Base-by-base conservation (phyloP, 2,329 filamentous ascomycete genomes). In the Curvularia hawaiiensis region DNA sequence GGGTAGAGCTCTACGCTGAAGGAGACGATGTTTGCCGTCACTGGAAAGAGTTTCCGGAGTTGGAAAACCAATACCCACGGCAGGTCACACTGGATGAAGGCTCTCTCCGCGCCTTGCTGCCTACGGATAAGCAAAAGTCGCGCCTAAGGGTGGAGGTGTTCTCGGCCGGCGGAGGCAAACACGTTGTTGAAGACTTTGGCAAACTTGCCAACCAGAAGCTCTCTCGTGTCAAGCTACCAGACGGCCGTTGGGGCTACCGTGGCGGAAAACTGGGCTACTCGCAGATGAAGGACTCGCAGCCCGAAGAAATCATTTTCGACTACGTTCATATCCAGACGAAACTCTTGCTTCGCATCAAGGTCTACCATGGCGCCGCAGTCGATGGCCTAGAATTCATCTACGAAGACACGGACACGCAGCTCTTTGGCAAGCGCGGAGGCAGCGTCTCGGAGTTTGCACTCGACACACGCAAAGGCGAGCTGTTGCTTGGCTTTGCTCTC, bases 351-450 rank as follows among this genome's bases (percentile, higher is more conserved):
- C 85, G 85, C 5, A 84, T 97, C 55, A 84, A 87, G 58, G 82
- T 96, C 14, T 96, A 92, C 70, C 88, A 92, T 67, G 92, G 90
- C 2, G 80, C 82, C 57, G 89, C 89, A 4, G 72, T 98, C 12
- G 90, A 96, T 73, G 95, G 95, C 0, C 77, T 99, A 20, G 94
- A 98, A 74, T 98, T 99, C 76, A 83, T 90, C 58, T 98, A 97
- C 71, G 94, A 98, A 69, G 92, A 98, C 74, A 84, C 85, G 16
- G 89, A 90, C 1, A 89, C 83, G 53, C 92, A 97, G 72, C 76
- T 97, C 3, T 96, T 99, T 79, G 95, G 95, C 40, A 93, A 91
- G 70, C 83, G 84, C 53, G 90, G 89, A 12, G 90, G 89, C 8
- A 88, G 88, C 61, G 78, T 83, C 24, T 88, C 90, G 69, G 84